phyloP scores from a whole-genome alignment of 768 basidiomycete genomes.

The Cyathus striatus region DNA sequence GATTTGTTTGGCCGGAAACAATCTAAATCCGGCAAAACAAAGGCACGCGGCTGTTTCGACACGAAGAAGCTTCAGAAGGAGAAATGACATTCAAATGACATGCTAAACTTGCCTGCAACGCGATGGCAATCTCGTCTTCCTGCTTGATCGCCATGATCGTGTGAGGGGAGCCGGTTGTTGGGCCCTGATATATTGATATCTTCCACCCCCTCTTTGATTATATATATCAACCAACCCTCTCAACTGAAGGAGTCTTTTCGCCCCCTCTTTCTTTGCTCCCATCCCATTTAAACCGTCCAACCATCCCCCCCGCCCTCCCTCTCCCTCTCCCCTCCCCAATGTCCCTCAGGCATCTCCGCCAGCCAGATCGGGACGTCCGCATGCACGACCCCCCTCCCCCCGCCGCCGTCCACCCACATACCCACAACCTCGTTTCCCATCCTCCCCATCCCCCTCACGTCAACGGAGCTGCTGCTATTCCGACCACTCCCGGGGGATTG shows the following conservation, averaged over 20 bases:
- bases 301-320: slow-evolving; percentile 18
- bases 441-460: slow-evolving; percentile 42
- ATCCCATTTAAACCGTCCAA: slow-evolving; percentile 25
- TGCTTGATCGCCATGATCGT: slow-evolving; percentile 64
- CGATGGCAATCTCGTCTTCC: slow-evolving; percentile 41
- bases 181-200: too few relatives aligned
- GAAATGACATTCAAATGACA: slow-evolving; percentile 38
- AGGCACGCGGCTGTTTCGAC: slow-evolving; percentile 57
- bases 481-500: slow-evolving; percentile 36
- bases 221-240: slow-evolving; percentile 52
- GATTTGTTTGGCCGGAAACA: slow-evolving; percentile 41
- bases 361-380: slow-evolving; percentile 54
- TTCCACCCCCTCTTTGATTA: slow-evolving; percentile 37
- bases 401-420: slow-evolving; percentile 21
- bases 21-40: slow-evolving; percentile 44
- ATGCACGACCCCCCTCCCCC: slow-evolving; percentile 53
- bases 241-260: slow-evolving; percentile 41
- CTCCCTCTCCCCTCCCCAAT: slow-evolving; percentile 29
- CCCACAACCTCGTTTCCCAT: slow-evolving; percentile 27
- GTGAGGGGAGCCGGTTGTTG: slow-evolving; percentile 45
- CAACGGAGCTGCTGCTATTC: slow-evolving; percentile 44
- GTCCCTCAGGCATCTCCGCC: slow-evolving; percentile 62
- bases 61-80: slow-evolving; percentile 21
- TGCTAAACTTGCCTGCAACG: slow-evolving; percentile 33
- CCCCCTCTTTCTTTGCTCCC: slow-evolving; percentile 39